Conservation (phyloP, 345 rosid genomes). For the Eucalyptus globulus region DNA sequence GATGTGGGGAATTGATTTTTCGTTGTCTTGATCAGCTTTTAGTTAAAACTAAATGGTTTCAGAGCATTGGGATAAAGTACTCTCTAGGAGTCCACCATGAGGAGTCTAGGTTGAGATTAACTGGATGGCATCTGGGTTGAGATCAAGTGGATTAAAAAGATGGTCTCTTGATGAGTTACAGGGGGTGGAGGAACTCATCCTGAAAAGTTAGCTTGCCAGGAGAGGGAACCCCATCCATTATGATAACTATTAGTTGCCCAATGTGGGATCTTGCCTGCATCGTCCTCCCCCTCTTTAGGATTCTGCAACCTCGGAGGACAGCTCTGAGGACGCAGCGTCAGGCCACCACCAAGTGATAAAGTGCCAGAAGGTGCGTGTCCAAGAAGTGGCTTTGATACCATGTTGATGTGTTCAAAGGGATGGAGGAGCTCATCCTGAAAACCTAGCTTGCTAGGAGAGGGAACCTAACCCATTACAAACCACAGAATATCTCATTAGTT, state of each 20-base stretch:
- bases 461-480: background rate
- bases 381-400: background rate
- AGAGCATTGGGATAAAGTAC: background rate
- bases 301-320: accelerated
- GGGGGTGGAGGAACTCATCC: background rate
- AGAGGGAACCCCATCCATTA: background rate
- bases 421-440: background rate
- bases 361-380: background rate
- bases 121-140: background rate
- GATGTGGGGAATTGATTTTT: background rate
- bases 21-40: background rate
- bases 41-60: background rate
- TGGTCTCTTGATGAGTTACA: background rate
- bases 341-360: background rate
- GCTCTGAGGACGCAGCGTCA: background rate
- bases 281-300: background rate
- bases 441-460: background rate
- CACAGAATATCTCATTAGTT: background rate
- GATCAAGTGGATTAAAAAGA: background rate
- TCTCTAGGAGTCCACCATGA: background rate
- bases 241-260: background rate
- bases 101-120: background rate
- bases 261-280: background rate
- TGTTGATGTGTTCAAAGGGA: background rate
- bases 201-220: background rate